phyloP scores from a whole-genome alignment of 2,329 filamentous ascomycete species.

The Meredithiella fracta region DNA sequence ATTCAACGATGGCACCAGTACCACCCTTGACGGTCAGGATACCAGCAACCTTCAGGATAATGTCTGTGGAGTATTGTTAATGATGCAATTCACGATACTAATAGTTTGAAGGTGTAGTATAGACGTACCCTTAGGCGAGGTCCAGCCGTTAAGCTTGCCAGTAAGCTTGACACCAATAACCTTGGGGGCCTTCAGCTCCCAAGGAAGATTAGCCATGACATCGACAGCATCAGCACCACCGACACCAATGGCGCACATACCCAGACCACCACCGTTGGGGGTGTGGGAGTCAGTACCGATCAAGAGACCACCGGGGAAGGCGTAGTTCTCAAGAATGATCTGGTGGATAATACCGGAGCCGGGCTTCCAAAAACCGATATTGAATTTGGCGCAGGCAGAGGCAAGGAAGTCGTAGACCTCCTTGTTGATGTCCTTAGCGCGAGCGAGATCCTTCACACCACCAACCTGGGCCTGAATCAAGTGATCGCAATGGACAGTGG shows the following conservation, averaged over 20 bases:
- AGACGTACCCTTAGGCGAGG: slow-evolving; percentile 50
- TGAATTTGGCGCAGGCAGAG: slow-evolving; percentile 91
- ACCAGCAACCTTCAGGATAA: slow-evolving; percentile 93
- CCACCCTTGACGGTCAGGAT: slow-evolving; percentile 97
- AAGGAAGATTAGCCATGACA: slow-evolving; percentile 91
- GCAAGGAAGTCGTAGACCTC: slow-evolving; percentile 98
- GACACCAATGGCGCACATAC: slow-evolving; percentile 88
- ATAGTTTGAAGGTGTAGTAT: slow-evolving; percentile 30
- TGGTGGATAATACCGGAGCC: slow-evolving; percentile 99
- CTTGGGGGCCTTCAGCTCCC: slow-evolving; percentile 97
- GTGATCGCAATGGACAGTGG: slow-evolving; percentile 96
- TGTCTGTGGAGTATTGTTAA: slow-evolving; percentile 34
- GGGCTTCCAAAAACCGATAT: slow-evolving; percentile 99
- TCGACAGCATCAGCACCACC: slow-evolving; percentile 97
- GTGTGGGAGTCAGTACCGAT: slow-evolving; percentile 98
- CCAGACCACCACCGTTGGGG: slow-evolving; percentile 89
- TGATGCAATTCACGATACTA: slow-evolving; percentile 21
- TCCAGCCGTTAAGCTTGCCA: slow-evolving; percentile 78
- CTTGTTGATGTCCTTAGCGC: slow-evolving; percentile 90
- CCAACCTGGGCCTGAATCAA: slow-evolving; percentile 96
- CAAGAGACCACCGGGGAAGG: slow-evolving; percentile 93
- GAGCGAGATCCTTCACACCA: slow-evolving; percentile 80
- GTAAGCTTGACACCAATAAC: slow-evolving; percentile 93
- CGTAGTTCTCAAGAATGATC: slow-evolving; percentile 96
- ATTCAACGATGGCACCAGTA: slow-evolving; percentile 79